These are phyloP conservation scores for Artemisia annua DNA, from an alignment of 129 eudicot genomes.

Conservation along the genomic window DNA sequence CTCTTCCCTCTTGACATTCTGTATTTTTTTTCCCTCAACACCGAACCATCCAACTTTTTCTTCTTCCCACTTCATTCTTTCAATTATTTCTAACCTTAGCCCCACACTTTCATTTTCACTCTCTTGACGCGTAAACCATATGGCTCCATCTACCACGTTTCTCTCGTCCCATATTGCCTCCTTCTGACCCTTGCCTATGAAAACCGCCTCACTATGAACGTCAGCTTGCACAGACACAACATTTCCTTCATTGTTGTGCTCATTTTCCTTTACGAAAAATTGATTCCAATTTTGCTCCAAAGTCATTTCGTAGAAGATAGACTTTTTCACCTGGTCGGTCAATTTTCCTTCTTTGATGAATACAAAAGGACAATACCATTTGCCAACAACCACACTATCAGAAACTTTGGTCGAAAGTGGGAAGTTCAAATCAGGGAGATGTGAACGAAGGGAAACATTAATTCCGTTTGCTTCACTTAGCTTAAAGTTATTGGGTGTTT, in stretches of 20 bases:
- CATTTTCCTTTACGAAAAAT: slow-evolving; percentile 33
- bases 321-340: slow-evolving; percentile 41
- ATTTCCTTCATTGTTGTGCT: slow-evolving; percentile 13
- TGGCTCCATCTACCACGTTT: slow-evolving; percentile 26
- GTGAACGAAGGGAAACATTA: slow-evolving; percentile 47
- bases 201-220: slow-evolving; percentile 39
- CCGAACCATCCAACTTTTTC: slow-evolving; percentile 66
- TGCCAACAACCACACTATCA: slow-evolving; percentile 47
- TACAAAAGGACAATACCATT: slow-evolving; percentile 80
- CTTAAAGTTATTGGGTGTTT: slow-evolving; percentile 42
- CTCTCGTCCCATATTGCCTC: slow-evolving; percentile 46
- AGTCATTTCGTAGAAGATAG: slow-evolving; percentile 61
- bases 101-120: slow-evolving; percentile 43
- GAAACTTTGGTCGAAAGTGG: slow-evolving; percentile 33
- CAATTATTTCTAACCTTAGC: slow-evolving; percentile 36
- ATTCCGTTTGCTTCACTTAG: slow-evolving; percentile 55
- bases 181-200: slow-evolving; percentile 40
- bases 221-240: slow-evolving; percentile 27
- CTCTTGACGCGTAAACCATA: slow-evolving; percentile 34
- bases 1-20: slow-evolving; percentile 38
- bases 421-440: slow-evolving; percentile 41
- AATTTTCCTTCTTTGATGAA: slow-evolving; percentile 56
- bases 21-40: slow-evolving; percentile 32
- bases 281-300: slow-evolving; percentile 55
- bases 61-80: slow-evolving; percentile 68